These are phyloP conservation scores for Smithsoniella earleae DNA, from an alignment of 163 green algal genomes.

Conservation along the genomic window DNA sequence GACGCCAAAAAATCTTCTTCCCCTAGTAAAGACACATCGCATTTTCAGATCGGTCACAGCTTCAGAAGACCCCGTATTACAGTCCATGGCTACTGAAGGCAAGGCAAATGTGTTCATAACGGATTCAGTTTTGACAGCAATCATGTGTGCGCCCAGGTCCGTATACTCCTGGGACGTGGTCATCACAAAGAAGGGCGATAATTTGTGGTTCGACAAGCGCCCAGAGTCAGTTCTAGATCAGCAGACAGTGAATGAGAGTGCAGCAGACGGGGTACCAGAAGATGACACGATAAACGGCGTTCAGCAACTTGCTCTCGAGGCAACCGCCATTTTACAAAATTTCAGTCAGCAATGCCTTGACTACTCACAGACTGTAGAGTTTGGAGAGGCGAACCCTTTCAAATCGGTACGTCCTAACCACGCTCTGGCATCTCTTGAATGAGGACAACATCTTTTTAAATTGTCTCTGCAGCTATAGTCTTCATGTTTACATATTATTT, in stretches of 20 bases:
- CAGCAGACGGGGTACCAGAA: conserved; percentile 59
- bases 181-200: conserved; percentile 61
- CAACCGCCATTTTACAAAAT: conserved; percentile 85
- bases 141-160: conserved; percentile 88
- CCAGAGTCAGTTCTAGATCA: conserved; percentile 58
- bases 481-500: too few species aligned
- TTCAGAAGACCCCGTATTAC: conserved; percentile 82
- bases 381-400: conserved; percentile 69
- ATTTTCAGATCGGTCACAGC: conserved; percentile 71
- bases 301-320: conserved; percentile 77
- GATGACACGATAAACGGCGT: conserved; percentile 91
- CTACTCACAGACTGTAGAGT: conserved; percentile 35
- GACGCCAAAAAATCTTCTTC: conserved; percentile 65
- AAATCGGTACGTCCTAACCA: conserved; percentile 30
- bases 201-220: conserved; percentile 87
- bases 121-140: conserved; percentile 78
- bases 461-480: too few species aligned
- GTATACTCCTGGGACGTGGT: conserved; percentile 93
- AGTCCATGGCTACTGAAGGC: conserved; percentile 8
- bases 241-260: conserved; percentile 50
- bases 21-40: conserved; percentile 57
- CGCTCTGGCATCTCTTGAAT: too few species aligned
- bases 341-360: conserved; percentile 71
- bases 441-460: too few species aligned
- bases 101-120: conserved; percentile 79